Evolutionary conservation across 305 asterid species (phyloP).

Genomic region (Solanum hybrid): DNA sequence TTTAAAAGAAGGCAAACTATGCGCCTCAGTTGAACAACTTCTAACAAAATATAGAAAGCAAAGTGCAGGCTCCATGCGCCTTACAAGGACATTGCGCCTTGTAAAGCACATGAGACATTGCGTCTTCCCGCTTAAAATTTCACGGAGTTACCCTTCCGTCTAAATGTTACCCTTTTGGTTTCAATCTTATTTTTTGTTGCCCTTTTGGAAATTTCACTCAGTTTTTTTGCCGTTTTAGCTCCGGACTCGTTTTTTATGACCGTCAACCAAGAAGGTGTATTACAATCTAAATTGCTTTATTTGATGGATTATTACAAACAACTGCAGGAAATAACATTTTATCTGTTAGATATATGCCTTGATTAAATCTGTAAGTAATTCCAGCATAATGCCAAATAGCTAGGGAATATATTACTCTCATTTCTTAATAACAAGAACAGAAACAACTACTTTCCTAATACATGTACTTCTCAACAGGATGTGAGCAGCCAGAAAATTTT

Average conservation of each 20-base stretch:
- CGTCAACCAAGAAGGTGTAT: neutral
- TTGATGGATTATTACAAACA: neutral
- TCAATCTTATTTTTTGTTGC: too few relatives aligned
- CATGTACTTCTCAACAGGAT: neutral
- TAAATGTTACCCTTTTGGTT: too few relatives aligned
- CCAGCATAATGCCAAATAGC: neutral
- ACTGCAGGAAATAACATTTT: neutral
- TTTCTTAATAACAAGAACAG: neutral
- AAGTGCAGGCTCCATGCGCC: too few relatives aligned
- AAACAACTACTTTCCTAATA: neutral
- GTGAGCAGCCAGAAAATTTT: neutral
- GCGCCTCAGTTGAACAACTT: too few relatives aligned
- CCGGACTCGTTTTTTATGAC: neutral
- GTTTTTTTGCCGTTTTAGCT: too few relatives aligned
- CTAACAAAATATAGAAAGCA: too few relatives aligned
- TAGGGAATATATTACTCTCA: neutral
- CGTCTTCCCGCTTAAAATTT: too few relatives aligned
- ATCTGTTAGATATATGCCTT: neutral
- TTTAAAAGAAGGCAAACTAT: too few relatives aligned
- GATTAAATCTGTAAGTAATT: neutral
- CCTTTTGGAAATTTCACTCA: too few relatives aligned
- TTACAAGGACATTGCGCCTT: too few relatives aligned
- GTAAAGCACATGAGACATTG: too few relatives aligned
- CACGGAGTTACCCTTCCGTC: too few relatives aligned
- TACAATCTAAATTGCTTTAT: neutral